phyloP scores from a whole-genome alignment of 176 grass and related monocot species.

The Eremochloa ophiuroides region DNA sequence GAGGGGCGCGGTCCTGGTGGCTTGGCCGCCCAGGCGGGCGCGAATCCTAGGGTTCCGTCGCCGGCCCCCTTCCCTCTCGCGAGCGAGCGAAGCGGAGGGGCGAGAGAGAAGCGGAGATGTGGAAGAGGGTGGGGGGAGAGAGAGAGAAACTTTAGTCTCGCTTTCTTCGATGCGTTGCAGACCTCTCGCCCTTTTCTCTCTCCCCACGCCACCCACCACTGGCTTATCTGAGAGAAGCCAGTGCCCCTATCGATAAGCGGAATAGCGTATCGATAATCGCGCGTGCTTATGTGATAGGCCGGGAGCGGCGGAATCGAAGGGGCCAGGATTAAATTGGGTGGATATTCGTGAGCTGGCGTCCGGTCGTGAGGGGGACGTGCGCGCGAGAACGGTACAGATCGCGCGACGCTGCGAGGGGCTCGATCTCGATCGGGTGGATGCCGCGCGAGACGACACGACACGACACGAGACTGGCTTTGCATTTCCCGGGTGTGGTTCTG shows the following conservation, averaged over 20 bases:
- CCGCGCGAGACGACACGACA: too few relatives aligned
- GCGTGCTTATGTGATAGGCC: rapidly evolving
- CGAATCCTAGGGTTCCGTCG: slow-evolving; percentile 77
- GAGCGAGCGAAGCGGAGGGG: slow-evolving; percentile 5
- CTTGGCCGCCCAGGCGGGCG: not conserved
- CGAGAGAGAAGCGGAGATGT: slow-evolving; percentile 44
- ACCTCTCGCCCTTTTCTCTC: slow-evolving; percentile 70
- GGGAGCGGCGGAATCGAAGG: slow-evolving; percentile 51
- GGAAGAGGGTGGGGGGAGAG: slow-evolving; percentile 30
- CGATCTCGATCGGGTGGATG: not conserved
- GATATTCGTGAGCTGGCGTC: slow-evolving; percentile 63
- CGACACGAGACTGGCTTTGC: not conserved
- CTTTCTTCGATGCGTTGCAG: slow-evolving; percentile 99
- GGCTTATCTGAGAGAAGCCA: slow-evolving; percentile 26
- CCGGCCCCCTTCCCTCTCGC: not conserved
- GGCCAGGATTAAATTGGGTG: slow-evolving; percentile 50
- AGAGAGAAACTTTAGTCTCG: slow-evolving; percentile 64
- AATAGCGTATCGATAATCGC: rapidly evolving
- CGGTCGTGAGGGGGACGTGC: slow-evolving; percentile 53
- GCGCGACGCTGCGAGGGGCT: too few relatives aligned
- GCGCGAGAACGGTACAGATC: too few relatives aligned
- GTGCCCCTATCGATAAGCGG: rapidly evolving
- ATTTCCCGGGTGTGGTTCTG: too few relatives aligned
- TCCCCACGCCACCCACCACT: slow-evolving; percentile 40
- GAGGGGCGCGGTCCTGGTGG: not conserved